phyloP scores from a whole-genome alignment of 805 yeast species.

The Cyberlindnera americana region DNA sequence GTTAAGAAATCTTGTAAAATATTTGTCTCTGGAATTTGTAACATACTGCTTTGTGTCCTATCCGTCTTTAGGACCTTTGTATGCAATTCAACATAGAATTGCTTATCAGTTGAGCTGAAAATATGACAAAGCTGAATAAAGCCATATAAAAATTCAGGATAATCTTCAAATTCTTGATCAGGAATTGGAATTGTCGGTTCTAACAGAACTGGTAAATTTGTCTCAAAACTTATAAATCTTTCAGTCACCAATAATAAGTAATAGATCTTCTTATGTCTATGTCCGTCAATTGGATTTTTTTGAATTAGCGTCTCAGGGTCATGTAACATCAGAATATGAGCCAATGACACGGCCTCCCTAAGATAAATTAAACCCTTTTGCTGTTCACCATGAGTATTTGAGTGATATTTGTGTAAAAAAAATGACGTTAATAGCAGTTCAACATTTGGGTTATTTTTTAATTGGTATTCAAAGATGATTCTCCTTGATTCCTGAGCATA shows the following conservation, averaged over 20 bases:
- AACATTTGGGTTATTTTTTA: constrained; percentile 15
- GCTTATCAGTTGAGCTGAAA: constrained; percentile 24
- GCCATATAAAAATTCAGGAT: constrained; percentile 24
- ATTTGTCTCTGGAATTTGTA: constrained; percentile 10
- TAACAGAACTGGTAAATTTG: constrained; percentile 21
- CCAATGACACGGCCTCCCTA: constrained; percentile 24
- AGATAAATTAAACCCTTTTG: constrained; percentile 20
- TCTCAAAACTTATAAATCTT: constrained; percentile 22
- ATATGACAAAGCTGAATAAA: constrained; percentile 24
- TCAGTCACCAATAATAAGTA: constrained; percentile 23
- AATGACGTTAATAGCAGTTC: constrained; percentile 19
- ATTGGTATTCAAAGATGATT: constrained; percentile 18
- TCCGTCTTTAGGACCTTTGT: constrained; percentile 16
- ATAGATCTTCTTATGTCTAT: constrained; percentile 24
- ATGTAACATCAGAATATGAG: constrained; percentile 23
- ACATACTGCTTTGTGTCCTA: constrained; percentile 6
- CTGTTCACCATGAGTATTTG: constrained; percentile 18
- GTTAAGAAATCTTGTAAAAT: constrained; percentile 18
- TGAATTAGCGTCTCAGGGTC: constrained; percentile 16
- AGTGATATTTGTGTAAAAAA: constrained; percentile 23
- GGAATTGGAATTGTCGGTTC: constrained; percentile 26
- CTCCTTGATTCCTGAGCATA: constrained; percentile 25
- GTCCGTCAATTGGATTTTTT: constrained; percentile 17
- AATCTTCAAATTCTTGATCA: constrained; percentile 23
- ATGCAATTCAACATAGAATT: constrained; percentile 22